Evolutionary conservation across 225 moss, liverwort and hornwort species (phyloP), one percentile per base, ranked within the genome.

Genomic region (Pseudisothecium myosuroides): DNA sequence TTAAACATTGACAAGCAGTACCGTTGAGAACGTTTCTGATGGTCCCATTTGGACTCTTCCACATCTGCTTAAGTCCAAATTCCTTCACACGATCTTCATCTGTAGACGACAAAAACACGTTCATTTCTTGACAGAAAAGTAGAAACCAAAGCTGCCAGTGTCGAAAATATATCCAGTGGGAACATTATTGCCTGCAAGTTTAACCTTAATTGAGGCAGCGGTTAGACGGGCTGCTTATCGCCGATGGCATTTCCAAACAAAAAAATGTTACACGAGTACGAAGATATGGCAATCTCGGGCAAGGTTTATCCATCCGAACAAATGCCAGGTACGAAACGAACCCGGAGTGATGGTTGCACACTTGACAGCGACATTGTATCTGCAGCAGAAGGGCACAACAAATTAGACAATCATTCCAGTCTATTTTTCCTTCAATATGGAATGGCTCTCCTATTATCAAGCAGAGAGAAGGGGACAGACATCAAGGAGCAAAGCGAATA

Each of bases 11-110:
- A 39, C 67, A 28, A 52, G 9, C 17, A 28, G 50, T 92, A 95
- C 97, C 95, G 82, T 98, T 93, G 39, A 98, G 89, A 67, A 95
- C 89, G 87, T 98, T 97, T 88, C 98, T 93, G 84, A 98, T 96
- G 11, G 98, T 98, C 88, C 98, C 98, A 87, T 98, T 98, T 17
- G 98, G 97, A 89, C 97, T 97, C 95, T 86, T 98, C 96, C 96
- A 98, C 98, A 98, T 98, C 72, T 92, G 77, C 93, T 98, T 98
- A 54, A 98, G 90, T 12, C 94, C 94, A 49, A 96, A 98, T 85
- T 98, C 98, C 91, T 95, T 94, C 86, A 98, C 36, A n/a, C 97
- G 98, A 45, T 74, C 91, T 91, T 98, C 98, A 92, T 98, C 98
- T 96, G 92, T 20, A 84, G 18, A 62, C 50, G 39, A 75, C 89